Evolutionary conservation across 371 early-diverging fungal species (phyloP).

Genomic region (Saksenaea vasiformis): DNA sequence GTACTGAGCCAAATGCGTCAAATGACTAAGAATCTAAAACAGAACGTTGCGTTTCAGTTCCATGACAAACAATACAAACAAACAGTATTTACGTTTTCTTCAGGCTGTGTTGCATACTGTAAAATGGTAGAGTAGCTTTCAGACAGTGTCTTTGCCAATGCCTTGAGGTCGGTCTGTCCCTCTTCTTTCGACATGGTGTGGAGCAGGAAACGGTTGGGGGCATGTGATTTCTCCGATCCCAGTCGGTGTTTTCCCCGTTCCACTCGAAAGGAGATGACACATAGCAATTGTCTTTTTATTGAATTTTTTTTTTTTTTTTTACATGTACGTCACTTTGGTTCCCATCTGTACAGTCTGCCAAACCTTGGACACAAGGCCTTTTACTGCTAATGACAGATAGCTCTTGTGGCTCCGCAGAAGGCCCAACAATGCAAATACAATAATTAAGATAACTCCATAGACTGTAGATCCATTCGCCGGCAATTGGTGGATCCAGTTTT

Average conservation of each 20-base stretch:
- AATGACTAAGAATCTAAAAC: conserved; percentile 26
- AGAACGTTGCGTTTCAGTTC: background rate
- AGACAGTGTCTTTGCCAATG: conserved; percentile 36
- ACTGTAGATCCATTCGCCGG: conserved; percentile 19
- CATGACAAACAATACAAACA: background rate
- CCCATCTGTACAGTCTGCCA: conserved; percentile 51
- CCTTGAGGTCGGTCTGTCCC: conserved; percentile 31
- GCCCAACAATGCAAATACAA: conserved; percentile 32
- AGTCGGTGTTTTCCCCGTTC: background rate
- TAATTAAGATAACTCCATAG: conserved; percentile 22
- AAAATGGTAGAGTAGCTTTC: conserved; percentile 38
- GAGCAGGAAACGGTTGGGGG: background rate
- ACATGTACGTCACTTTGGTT: conserved; percentile 42
- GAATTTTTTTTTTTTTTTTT: background rate
- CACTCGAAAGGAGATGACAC: background rate
- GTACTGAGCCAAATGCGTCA: conserved; percentile 36
- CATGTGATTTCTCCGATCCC: background rate
- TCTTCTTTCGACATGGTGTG: conserved; percentile 6
- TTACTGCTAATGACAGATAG: conserved; percentile 23
- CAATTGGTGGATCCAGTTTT: conserved; percentile 30
- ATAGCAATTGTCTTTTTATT: background rate
- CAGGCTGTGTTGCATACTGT: conserved; percentile 23
- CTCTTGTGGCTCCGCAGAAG: conserved; percentile 30
- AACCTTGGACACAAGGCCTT: conserved; percentile 26
- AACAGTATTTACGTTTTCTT: conserved; percentile 23